Evolutionary conservation across 1,284 basidiomycete genomes (phyloP), one percentile per base, ranked within the genome.

Genomic region (Cryptococcus sp.): DNA sequence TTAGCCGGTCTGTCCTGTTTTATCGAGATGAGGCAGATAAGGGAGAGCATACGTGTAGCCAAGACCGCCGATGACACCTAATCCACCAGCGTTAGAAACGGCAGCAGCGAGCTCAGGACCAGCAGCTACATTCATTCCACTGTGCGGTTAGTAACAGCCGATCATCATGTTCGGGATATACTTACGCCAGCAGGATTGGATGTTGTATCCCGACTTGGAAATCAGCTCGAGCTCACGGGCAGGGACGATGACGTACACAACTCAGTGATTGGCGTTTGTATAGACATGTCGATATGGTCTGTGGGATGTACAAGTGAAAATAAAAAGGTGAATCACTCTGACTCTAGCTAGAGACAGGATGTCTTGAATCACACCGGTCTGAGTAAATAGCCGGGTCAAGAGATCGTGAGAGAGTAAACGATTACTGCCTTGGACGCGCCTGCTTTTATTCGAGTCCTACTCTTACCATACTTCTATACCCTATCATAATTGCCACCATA

Each of bases 11-110:
- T 39, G n/a, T 21, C 14, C 23, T 18, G 37, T 28, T 18, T 40
- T 48, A 13, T 40, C 22, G 18, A 14, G 43, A 24, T 34, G 18
- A 37, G 46, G 40, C 32, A 43, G 49, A 25, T 39, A n/a, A 45
- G 40, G 24, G 36, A 19, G 42, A 9, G 60, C 55, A 84, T 78
- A 85, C 31, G 87, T 88, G 64, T 85, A 87, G 1, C 88, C 86
- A 25, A 88, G 77, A 49, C 90, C 89, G 48, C 90, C 90, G 57
- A 93, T 88, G 52, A 91, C 88, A 54, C 90, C 90, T 31, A 93
- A 68, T 46, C 90, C 90, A 43, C 87, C 87, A 46, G 88, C 89
- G 64, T 91, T 92, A 7, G 74, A 73, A 11, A 74, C 73, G 36
- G 88, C 90, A 43, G 90, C 90, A 18, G 88, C 77, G 18, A 91